phyloP scores from a whole-genome alignment of 169 alveolate species.

The Eimeria zaria region DNA sequence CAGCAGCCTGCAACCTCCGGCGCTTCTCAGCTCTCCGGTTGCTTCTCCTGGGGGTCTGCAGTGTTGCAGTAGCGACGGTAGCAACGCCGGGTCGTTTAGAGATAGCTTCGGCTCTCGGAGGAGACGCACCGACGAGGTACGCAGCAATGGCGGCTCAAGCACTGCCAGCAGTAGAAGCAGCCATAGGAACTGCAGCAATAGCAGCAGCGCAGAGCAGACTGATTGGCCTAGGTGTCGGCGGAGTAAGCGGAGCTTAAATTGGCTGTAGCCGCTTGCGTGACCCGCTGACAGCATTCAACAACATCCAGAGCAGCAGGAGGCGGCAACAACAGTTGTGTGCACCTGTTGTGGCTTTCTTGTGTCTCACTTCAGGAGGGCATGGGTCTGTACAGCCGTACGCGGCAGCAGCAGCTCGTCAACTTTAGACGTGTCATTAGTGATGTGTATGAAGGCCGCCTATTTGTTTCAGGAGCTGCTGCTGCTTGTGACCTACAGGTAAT shows the following conservation, averaged over 20 bases:
- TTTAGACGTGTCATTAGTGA: conserved; percentile 61
- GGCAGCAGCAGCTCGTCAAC: conserved; percentile 72
- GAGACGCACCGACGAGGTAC: conserved; percentile 60
- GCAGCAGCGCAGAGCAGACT: neutral
- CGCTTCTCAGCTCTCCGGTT: conserved; percentile 16
- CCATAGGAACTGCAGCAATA: neutral
- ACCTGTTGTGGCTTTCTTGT: conserved; percentile 1
- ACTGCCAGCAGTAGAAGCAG: neutral
- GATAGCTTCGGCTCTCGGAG: conserved; percentile 25
- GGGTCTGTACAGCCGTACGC: conserved; percentile 75
- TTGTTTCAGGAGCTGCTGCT: conserved; percentile 74
- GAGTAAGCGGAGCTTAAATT: neutral
- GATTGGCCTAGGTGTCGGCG: neutral
- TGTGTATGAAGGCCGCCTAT: conserved; percentile 58
- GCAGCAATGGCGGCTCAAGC: neutral
- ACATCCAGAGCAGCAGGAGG: neutral
- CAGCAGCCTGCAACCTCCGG: conserved; percentile 24
- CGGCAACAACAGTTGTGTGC: neutral
- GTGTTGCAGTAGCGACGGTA: conserved; percentile 23
- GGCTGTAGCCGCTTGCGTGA: neutral
- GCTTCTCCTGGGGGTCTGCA: conserved; percentile 63
- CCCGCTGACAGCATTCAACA: neutral
- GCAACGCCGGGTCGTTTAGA: conserved; percentile 27
- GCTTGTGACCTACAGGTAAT: conserved; percentile 69
- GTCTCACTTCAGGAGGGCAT: conserved; percentile 54